A percentile compares a stretch with the other conserved stretches of the same genome.
Conservation (phyloP, 768 basidiomycete genomes). For the Serendipita sp. region DNA sequence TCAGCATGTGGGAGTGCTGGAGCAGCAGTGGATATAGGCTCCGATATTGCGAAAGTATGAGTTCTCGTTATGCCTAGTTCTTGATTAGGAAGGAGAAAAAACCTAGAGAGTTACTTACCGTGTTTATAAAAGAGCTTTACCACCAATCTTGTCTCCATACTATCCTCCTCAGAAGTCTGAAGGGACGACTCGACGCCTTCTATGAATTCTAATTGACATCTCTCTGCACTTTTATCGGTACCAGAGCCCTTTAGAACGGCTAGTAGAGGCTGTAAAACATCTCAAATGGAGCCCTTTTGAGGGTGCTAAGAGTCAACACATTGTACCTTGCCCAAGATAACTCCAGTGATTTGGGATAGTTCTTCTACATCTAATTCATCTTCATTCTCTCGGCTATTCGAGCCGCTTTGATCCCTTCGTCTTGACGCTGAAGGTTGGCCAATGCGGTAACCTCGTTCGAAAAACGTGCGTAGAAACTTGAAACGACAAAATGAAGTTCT, state of each 20-base stretch:
- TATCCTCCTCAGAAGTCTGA: slow-evolving; percentile 19
- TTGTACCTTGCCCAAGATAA: not conserved
- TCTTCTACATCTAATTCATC: slow-evolving; percentile 9
- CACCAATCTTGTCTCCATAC: slow-evolving; percentile 54
- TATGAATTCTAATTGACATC: slow-evolving; percentile 55
- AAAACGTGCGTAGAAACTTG: slow-evolving; percentile 51
- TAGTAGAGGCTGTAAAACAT: slow-evolving; percentile 36
- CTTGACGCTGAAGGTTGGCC: not conserved
- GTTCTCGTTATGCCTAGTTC: slow-evolving; percentile 61
- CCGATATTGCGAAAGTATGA: slow-evolving; percentile 48
- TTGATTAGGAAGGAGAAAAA: slow-evolving; percentile 10
- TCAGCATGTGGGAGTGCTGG: slow-evolving; percentile 45
- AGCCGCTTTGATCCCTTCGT: not conserved
- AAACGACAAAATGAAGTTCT: slow-evolving; percentile 72
- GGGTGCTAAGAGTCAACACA: not conserved
- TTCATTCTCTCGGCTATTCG: not conserved
- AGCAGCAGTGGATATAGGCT: slow-evolving; percentile 40
- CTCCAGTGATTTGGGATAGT: slow-evolving; percentile 5
- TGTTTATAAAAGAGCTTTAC: slow-evolving; percentile 71
- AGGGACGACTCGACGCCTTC: slow-evolving; percentile 28
- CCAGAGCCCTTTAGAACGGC: slow-evolving; percentile 42
- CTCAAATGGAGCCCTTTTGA: not conserved
- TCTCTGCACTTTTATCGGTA: slow-evolving; percentile 60
- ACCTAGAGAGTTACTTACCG: slow-evolving; percentile 27
- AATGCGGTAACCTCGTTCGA: slow-evolving; percentile 38